Conservation (phyloP, 768 basidiomycete species). For the Lanmaoa pseudosensibilis region DNA sequence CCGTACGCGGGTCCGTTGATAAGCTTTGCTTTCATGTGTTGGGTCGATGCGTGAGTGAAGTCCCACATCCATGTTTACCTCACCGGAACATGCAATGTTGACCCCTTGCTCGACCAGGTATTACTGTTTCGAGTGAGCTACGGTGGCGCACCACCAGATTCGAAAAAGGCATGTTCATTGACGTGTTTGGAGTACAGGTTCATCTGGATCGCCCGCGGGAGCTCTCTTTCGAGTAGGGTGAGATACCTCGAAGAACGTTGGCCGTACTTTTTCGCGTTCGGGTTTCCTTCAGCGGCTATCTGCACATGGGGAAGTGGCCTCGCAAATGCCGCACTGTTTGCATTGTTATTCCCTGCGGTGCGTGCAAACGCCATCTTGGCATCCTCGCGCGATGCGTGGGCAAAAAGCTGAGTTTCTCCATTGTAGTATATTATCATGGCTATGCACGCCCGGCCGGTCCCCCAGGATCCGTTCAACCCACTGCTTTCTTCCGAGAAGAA, state of each 20-base stretch:
- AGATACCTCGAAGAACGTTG: constrained; percentile 83
- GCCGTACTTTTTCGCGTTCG: constrained; percentile 87
- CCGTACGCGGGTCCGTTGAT: constrained; percentile 62
- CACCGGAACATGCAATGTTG: constrained; percentile 4
- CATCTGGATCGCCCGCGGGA: constrained; percentile 73
- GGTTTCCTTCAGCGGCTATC: constrained; percentile 70
- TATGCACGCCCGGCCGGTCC: constrained; percentile 72
- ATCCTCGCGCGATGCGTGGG: background rate
- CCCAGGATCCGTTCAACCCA: constrained; percentile 74
- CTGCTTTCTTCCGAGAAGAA: constrained; percentile 34
- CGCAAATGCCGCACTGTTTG: constrained; percentile 81
- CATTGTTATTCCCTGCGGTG: constrained; percentile 78
- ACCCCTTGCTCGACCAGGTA: constrained; percentile 50
- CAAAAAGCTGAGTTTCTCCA: constrained; percentile 6
- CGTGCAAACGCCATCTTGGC: constrained; percentile 25
- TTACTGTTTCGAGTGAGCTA: constrained; percentile 83
- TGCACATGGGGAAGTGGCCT: constrained; percentile 74
- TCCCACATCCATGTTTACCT: background rate
- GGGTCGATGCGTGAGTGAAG: constrained; percentile 79
- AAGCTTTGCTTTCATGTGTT: constrained; percentile 76
- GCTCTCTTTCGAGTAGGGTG: constrained; percentile 67
- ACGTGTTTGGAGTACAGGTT: constrained; percentile 46
- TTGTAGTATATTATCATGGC: constrained; percentile 81
- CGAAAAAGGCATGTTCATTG: constrained; percentile 13
- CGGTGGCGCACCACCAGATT: constrained; percentile 1